Base-by-base conservation (phyloP, 805 yeast species). In the Yarrowia sp. region DNA sequence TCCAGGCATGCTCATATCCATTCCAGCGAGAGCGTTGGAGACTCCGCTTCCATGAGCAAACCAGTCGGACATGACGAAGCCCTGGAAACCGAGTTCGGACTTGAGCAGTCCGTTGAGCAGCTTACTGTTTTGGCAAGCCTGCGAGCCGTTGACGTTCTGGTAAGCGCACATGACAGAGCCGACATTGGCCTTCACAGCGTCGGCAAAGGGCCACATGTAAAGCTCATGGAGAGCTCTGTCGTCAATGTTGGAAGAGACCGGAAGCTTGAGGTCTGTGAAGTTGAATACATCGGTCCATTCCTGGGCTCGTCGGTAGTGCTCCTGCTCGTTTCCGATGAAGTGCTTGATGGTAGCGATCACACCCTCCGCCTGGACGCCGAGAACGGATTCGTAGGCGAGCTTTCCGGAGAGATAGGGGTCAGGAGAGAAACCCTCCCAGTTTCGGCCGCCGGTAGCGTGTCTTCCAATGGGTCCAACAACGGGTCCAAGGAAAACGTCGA, bases 11-110 rank as follows among this genome's bases (percentile, higher is more conserved):
- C 81, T 75, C 86, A 85, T 82, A 71, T 84, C 88, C 33, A 83
- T 70, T 2, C 89, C 89, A 2, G 86, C 78, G 19, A 82, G 71
- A 0, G 82, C 84, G 0, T 85, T 77, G 61, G 77, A 75, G 3
- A 83, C 82, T 8, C 87, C 87, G 65, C 80, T 84, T 4, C 24
- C 35, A 62, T 80, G 84, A 4, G 85, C 87, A 18, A 82, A 83
- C 86, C 87, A 83, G 68, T 84, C 88, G 22, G 85, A 78, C 62
- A 83, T 79, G n/a, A 84, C 84, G 70, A 82, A 84, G 0, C 88
- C 88, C 71, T 84, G 87, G 66, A 84, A 84, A 0, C 87, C 87
- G 53, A 83, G 71, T 70, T 84, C 87, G 49, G 80, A 84, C 71
- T 84, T 84, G 65, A 84, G 71, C 18, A 84, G 71, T 61, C 79